phyloP scores from a whole-genome alignment of 805 yeast genomes.

The Yarrowia sp. region DNA sequence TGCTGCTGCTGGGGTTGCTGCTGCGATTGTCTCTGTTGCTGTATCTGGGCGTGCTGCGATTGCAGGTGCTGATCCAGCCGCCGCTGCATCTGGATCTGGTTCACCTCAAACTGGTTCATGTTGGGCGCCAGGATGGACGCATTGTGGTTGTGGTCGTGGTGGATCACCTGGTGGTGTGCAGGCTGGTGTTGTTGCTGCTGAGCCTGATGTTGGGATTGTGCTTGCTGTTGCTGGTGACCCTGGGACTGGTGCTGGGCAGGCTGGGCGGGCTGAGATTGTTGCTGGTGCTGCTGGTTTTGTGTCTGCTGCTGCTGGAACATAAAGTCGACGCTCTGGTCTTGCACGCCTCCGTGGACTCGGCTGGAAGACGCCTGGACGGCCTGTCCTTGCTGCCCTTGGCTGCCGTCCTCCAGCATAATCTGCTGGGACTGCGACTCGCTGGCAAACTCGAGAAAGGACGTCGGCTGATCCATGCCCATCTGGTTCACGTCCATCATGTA shows the following conservation, averaged over 20 bases:
- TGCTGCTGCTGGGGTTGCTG: conserved; percentile 27
- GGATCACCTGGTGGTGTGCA: background rate
- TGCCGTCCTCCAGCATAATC: conserved; percentile 17
- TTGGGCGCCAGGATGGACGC: background rate
- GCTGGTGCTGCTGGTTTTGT: background rate
- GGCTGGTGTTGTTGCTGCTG: background rate
- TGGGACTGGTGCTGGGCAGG: background rate
- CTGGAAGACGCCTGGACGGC: too few species aligned
- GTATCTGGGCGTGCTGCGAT: conserved; percentile 25
- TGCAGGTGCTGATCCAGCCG: conserved; percentile 18
- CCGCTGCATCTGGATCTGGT: conserved; percentile 2
- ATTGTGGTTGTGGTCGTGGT: conserved; percentile 10
- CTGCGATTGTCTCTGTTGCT: conserved; percentile 23
- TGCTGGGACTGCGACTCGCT: conserved; percentile 23
- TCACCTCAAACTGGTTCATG: conserved; percentile 10
- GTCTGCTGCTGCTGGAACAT: conserved; percentile 13
- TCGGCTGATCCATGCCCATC: conserved; percentile 2
- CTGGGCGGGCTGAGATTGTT: background rate
- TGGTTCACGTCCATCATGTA: conserved; percentile 20
- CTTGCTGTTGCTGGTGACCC: background rate
- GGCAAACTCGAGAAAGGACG: conserved; percentile 14
- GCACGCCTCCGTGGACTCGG: background rate
- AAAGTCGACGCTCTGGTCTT: conserved; percentile 2
- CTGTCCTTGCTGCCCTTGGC: background rate
- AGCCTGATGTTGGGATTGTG: background rate